Evolutionary conservation across 2,329 filamentous ascomycete genomes (phyloP), one percentile per base, ranked within the genome.

Genomic region (Paradendryphiella salina): DNA sequence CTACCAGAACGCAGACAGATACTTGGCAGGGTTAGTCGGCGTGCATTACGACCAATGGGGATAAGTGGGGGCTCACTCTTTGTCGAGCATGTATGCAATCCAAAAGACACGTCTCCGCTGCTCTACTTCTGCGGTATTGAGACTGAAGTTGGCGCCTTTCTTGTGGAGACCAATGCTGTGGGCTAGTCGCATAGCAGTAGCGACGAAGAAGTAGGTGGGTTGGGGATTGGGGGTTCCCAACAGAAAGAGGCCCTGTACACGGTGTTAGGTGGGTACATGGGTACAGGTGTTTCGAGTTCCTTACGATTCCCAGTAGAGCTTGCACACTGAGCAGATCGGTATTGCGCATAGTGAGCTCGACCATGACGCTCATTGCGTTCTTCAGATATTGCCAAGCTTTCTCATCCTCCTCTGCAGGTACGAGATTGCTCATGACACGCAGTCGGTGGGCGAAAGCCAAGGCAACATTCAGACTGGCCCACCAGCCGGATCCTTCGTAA

Each of bases 121-220:
- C 75, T 99, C 94, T 33, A 94, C 90, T 71, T 99, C 94, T 37
- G 95, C 87, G 0, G 89, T 87, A 64, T 96, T 96, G 35, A 99
- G 80, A 59, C 95, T 94, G 76, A 97, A 97, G 2, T 89, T 90
- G 5, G 89, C 90, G 4, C 92, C 93, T 45, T 89, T 86, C 75
- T 96, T 96, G 75, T 99, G 94, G 29, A 99, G 80, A 15, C 94
- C 94, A 65, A 99, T 96, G 66, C 88, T 96, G 71, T 97, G 93
- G 1, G 93, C 88, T 15, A 96, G 80, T 44, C 94, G 83, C 59
- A 97, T 93, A 3, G 94, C 94, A 10, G 92, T 89, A 4, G 93
- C 89, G 23, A 97, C 87, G 41, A 97, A 82, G 64, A 96, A 87
- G 70, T 95, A 96, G 2, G 90, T 89, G 1, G 94, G 93, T 64